phyloP scores from a whole-genome alignment of 805 yeast genomes.

The Saccharomycopsis malanga region DNA sequence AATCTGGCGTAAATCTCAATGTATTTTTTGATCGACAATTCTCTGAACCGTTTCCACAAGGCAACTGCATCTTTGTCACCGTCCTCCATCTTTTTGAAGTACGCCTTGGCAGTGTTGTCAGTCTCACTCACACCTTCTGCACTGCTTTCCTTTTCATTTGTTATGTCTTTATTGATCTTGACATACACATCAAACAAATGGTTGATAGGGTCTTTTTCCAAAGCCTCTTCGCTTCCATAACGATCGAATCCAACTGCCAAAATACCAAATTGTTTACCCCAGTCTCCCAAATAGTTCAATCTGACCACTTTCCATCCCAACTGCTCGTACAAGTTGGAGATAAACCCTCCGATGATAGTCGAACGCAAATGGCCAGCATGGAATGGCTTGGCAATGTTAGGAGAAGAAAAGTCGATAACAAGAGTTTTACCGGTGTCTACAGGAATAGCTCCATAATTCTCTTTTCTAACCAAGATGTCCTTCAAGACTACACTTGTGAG shows the following conservation, averaged over 20 bases:
- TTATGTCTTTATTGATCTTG: conserved; percentile 70
- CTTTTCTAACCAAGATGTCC: conserved; percentile 54
- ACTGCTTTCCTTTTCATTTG: conserved; percentile 42
- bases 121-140: conserved; percentile 39
- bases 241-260: conserved; percentile 86
- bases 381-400: conserved; percentile 98
- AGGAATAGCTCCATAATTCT: conserved; percentile 65
- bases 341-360: conserved; percentile 95
- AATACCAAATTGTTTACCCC: conserved; percentile 99
- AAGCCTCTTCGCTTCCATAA: conserved; percentile 73
- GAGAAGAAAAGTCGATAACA: conserved; percentile 89
- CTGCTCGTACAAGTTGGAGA: conserved; percentile 82
- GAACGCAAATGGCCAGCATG: conserved; percentile 99
- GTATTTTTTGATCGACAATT: conserved; percentile 81
- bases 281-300: conserved; percentile 94
- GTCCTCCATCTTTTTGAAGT: conserved; percentile 86
- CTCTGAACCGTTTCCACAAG: conserved; percentile 85
- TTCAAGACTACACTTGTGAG: conserved; percentile 63
- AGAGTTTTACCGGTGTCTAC: conserved; percentile 66
- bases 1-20: conserved; percentile 84
- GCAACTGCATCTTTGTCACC: conserved; percentile 76
- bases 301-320: conserved; percentile 90
- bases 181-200: conserved; percentile 95
- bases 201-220: conserved; percentile 77
- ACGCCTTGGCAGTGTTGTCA: conserved; percentile 79